phyloP scores from a whole-genome alignment of 768 basidiomycete genomes.

The Trametes cingulata region DNA sequence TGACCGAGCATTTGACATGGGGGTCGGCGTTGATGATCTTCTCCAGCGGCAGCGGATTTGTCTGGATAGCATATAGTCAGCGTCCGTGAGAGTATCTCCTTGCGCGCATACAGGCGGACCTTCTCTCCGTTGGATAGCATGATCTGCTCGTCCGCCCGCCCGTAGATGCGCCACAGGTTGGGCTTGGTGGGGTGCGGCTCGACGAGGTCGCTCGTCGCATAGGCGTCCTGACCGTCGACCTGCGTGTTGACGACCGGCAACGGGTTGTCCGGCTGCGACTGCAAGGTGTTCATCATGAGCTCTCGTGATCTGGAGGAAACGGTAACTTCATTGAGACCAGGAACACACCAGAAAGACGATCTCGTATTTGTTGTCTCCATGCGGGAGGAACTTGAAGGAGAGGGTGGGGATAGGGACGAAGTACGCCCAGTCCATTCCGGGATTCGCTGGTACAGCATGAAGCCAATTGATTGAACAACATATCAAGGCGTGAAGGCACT shows the following conservation, averaged over 20 bases:
- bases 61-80: slow-evolving; percentile 25
- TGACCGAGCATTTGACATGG: slow-evolving; percentile 34
- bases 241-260: slow-evolving; percentile 13
- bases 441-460: not conserved
- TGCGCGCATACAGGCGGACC: slow-evolving; percentile 23
- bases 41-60: slow-evolving; percentile 41
- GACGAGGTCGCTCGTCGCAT: slow-evolving; percentile 44
- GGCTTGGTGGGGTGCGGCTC: slow-evolving; percentile 42
- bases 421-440: slow-evolving; percentile 19
- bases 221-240: slow-evolving; percentile 34
- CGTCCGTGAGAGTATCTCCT: not conserved
- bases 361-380: slow-evolving; percentile 4
- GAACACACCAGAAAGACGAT: slow-evolving; percentile 2
- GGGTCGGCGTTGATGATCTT: slow-evolving; percentile 39
- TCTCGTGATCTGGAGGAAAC: not conserved
- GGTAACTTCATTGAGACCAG: too few relatives aligned
- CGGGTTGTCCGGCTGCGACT: slow-evolving; percentile 1
- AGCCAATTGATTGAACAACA: too few relatives aligned
- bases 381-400: not conserved
- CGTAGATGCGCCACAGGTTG: slow-evolving; percentile 40
- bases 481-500: not conserved
- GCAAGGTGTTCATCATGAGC: not conserved
- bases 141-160: slow-evolving; percentile 50
- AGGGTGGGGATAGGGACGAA: not conserved
- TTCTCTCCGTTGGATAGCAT: slow-evolving; percentile 45